phyloP scores from a whole-genome alignment of 768 basidiomycete genomes.

The Rhodotorula kratochvilovae region DNA sequence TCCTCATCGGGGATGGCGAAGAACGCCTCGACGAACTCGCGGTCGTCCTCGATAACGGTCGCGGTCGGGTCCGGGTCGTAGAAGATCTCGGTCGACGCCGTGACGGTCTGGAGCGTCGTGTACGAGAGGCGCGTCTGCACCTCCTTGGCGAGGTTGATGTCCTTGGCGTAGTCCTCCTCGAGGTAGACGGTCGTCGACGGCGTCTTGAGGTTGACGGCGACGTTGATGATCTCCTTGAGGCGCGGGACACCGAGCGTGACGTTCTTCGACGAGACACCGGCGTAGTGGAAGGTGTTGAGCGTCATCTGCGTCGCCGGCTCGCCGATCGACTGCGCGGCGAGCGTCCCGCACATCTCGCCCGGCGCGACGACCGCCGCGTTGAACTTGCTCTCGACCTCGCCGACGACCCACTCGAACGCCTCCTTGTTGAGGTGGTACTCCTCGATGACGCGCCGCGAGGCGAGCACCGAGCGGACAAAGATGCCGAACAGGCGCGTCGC shows the following conservation, averaged over 20 bases:
- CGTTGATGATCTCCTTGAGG: slow-evolving; percentile 98
- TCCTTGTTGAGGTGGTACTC: slow-evolving; percentile 80
- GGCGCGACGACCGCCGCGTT: slow-evolving; percentile 86
- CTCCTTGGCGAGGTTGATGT: slow-evolving; percentile 66
- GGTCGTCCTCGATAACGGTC: slow-evolving; percentile 94
- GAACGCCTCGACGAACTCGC: slow-evolving; percentile 94
- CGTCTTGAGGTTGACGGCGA: slow-evolving; percentile 96
- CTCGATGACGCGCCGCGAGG: slow-evolving; percentile 79
- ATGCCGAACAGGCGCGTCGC: slow-evolving; percentile 89
- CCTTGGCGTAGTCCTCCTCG: slow-evolving; percentile 62
- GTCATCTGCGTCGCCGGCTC: slow-evolving; percentile 99
- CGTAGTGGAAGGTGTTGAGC: slow-evolving; percentile 98
- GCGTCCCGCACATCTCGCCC: slow-evolving; percentile 97
- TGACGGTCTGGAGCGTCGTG: slow-evolving; percentile 88
- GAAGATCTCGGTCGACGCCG: slow-evolving; percentile 93
- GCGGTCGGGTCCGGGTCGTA: slow-evolving; percentile 89
- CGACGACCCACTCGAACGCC: slow-evolving; percentile 96
- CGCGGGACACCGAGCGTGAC: slow-evolving; percentile 99
- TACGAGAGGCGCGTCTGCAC: slow-evolving; percentile 90
- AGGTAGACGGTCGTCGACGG: slow-evolving; percentile 92
- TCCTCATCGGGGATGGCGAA: slow-evolving; percentile 99
- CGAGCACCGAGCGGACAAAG: slow-evolving; percentile 84
- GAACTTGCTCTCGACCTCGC: slow-evolving; percentile 94
- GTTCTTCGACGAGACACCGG: slow-evolving; percentile 99
- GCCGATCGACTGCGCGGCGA: slow-evolving; percentile 97